Evolutionary conservation across 306 rosid genomes (phyloP), one percentile per base, ranked within the genome.

Genomic region (Geum urbanum): DNA sequence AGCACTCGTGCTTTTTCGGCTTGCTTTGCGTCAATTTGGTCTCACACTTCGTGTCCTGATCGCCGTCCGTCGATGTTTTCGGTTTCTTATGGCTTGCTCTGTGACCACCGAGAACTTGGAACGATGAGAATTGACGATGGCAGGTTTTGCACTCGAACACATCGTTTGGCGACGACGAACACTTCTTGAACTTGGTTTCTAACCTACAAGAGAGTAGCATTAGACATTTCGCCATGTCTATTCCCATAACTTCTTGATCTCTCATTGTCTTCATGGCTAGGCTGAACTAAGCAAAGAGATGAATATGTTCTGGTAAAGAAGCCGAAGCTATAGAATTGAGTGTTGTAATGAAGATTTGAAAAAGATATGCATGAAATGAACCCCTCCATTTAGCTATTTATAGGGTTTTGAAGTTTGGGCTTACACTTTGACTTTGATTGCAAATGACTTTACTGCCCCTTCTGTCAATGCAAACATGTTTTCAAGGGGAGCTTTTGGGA

Each of bases 61-160:
- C 54, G 35, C 27, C 11, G 5, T 8, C 63, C 0, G 5, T 63
- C 2, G 32, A 35, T 3, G 75, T 59, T n/a, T 72, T 85, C 0
- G 74, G 70, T 69, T 67, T 78, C 67, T 84, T 90, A 82, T 92
- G 98, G 78, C 96, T 90, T 1, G 96, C 96, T 9, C 96, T 79
- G 88, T 92, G 98, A 4, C 98, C 96, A 7, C 98, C 98, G 0
- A 90, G 91, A 0, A 96, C 98, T 67, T 92, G 96, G 66, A 92
- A 92, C 6, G 96, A 92, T 1, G 86, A 27, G 78, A 92, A 92
- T 22, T 76, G 85, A 1, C 89, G 86, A 76, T 77, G 87, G 73
- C 96, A 92, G 4, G 96, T 89, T 67, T 92, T 92, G 87, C 98
- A 92, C 48, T 78, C 77, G 47, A 72, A 78, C 5, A 44, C 67